Evolutionary conservation across 495 filamentous ascomycete genomes (phyloP).

Genomic region (Penicillium daleae): DNA sequence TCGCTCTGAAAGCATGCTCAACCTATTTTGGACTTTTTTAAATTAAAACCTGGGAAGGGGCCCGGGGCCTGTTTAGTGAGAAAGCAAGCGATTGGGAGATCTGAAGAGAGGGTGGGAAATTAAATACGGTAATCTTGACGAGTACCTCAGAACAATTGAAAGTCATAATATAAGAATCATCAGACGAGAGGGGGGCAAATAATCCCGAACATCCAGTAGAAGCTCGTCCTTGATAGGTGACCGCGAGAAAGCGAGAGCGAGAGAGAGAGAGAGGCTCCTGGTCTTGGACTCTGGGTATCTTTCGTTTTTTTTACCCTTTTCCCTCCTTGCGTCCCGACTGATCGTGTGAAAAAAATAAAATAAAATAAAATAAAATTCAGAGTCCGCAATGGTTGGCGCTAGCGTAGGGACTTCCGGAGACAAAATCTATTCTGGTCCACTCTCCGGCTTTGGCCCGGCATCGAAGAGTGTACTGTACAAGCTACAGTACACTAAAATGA

Average conservation of each 20-base stretch:
- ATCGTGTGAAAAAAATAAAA: slow-evolving; percentile 15
- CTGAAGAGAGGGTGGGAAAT: not conserved
- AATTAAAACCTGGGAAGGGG: not conserved
- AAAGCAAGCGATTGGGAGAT: not conserved
- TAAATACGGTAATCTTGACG: not conserved
- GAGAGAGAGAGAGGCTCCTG: not conserved
- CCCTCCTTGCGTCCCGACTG: slow-evolving; percentile 18
- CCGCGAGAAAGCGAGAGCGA: not conserved
- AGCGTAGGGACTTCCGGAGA: slow-evolving; percentile 21
- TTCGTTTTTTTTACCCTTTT: not conserved
- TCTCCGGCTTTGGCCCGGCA: slow-evolving; percentile 7
- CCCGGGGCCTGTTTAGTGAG: not conserved
- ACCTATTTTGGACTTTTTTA: not conserved
- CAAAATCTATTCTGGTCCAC: slow-evolving; percentile 16
- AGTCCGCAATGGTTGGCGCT: slow-evolving; percentile 6
- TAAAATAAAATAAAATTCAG: not conserved
- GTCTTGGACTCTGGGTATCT: slow-evolving; percentile 1
- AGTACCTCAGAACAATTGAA: not conserved
- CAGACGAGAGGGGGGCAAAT: not conserved
- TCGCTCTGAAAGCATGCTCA: not conserved
- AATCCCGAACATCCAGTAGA: not conserved
- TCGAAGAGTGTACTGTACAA: not conserved
- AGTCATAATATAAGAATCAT: not conserved
- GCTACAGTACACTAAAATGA: not conserved
- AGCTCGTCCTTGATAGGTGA: not conserved